Evolutionary conservation across 768 basidiomycete species (phyloP).

Genomic region (Xerocomellus intermedius): DNA sequence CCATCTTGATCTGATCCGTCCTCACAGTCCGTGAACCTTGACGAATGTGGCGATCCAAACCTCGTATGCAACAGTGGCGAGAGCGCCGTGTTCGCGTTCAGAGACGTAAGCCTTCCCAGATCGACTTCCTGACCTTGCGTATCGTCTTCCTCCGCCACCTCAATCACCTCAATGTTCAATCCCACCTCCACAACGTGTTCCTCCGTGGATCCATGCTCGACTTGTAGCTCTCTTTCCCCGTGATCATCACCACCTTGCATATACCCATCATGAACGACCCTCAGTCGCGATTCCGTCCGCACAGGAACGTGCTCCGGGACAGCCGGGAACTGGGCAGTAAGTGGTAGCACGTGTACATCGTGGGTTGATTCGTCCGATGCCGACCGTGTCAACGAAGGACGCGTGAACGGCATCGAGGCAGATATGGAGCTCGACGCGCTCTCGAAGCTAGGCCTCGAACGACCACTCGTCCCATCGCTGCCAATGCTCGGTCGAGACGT

Average conservation of each 20-base stretch:
- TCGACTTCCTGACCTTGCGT: constrained; percentile 10
- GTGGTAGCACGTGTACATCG: constrained; percentile 16
- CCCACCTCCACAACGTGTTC: not conserved
- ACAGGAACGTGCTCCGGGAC: constrained; percentile 31
- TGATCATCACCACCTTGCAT: constrained; percentile 20
- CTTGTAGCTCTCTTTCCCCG: constrained; percentile 16
- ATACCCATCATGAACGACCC: constrained; percentile 27
- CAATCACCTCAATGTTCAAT: constrained; percentile 16
- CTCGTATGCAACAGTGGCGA: constrained; percentile 43
- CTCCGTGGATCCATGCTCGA: constrained; percentile 22
- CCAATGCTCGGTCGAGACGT: constrained; percentile 18
- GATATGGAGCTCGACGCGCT: constrained; percentile 22
- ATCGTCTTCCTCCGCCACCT: constrained; percentile 10
- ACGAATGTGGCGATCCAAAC: constrained; percentile 41
- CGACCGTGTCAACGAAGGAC: constrained; percentile 22
- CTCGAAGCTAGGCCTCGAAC: constrained; percentile 26
- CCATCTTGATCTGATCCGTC: constrained; percentile 27
- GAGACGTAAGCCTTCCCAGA: not conserved
- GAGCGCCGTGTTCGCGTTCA: constrained; percentile 9
- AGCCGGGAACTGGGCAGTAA: constrained; percentile 32
- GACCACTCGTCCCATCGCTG: constrained; percentile 20
- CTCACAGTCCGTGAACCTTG: constrained; percentile 29
- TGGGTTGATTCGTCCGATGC: constrained; percentile 25
- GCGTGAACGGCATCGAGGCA: constrained; percentile 11
- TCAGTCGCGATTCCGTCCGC: constrained; percentile 32